Base-by-base conservation (phyloP, 2,329 filamentous ascomycete species). In the Zasmidium cellare region DNA sequence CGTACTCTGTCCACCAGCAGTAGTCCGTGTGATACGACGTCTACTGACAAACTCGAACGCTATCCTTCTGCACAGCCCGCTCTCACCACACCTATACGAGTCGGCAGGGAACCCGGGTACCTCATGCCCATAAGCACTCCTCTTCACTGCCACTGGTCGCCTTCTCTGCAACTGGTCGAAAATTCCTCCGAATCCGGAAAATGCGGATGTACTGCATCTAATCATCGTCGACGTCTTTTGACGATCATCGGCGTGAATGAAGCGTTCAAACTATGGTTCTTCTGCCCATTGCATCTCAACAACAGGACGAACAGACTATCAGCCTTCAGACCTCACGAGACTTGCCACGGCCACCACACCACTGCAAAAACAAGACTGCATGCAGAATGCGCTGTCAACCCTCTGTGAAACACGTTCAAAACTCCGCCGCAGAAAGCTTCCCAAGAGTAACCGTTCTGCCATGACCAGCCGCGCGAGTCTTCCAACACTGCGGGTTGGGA, bases 1-100 rank as follows among this genome's bases (percentile, higher is more conserved):
- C 35, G 46, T 38, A 24, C 28, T 55, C 52, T 47, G 44, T 55
- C 23, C 52, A 41, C 23, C 52, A 24, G 46, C 52, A 48, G 22
- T 53, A 53, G 52, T 2, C 45, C n/a, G 25, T 5, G 52, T 48
- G 41, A 38, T 41, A 48, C 52, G 19, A n/a, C 45, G 9, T 11
- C 25, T 14, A 48, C 3, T 19, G 3, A 48, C 51, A 25, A 25
- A 41, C 2, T 35, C 41, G 35, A 52, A 41, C 35, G 35, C 35
- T 41, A 41, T 41, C 35, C 50, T 38, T 52, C 44, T 47, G 45
- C 44, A 47, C 45, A 47, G 52, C 52, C 44, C 51, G 7, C 23
- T 20, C 12, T 31, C 24, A 55, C 52, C 51, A 54, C 51, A 46
- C 44, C 51, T 48, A 28, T 18, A 53, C 50, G 38, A 35, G 16